Evolutionary conservation across 2,329 filamentous ascomycete species (phyloP).

Genomic region (Scedosporium dehoogii): DNA sequence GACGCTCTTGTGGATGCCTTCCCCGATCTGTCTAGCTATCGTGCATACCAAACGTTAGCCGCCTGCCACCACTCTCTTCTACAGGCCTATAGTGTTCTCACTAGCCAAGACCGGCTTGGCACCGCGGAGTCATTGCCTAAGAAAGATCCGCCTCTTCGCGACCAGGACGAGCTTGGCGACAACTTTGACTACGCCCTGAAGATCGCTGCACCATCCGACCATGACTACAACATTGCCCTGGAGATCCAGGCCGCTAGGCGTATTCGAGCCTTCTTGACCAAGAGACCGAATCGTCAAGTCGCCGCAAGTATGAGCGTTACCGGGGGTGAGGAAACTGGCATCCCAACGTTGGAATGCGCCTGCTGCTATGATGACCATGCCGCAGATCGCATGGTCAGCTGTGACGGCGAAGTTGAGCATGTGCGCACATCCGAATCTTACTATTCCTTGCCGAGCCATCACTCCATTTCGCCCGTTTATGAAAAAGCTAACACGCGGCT

Average conservation of each 20-base stretch:
- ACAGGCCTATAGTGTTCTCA: not conserved
- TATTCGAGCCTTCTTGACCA: not conserved
- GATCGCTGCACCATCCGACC: constrained; percentile 3
- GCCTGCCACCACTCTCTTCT: not conserved
- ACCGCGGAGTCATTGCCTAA: not conserved
- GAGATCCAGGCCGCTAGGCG: constrained; percentile 9
- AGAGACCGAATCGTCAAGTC: constrained; percentile 15
- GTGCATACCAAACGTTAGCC: not conserved
- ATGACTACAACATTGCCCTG: constrained; percentile 15
- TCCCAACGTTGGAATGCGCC: constrained; percentile 55
- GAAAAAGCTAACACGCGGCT: constrained; percentile 8
- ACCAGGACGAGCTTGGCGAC: not conserved
- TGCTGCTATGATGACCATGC: constrained; percentile 64
- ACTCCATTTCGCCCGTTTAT: no score
- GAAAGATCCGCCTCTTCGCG: not conserved
- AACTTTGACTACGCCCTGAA: not conserved
- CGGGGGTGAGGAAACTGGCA: constrained; percentile 29
- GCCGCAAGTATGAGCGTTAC: constrained; percentile 30
- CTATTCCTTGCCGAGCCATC: not conserved
- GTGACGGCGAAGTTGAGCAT: constrained; percentile 47
- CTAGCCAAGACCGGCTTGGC: not conserved
- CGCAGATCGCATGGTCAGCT: constrained; percentile 58
- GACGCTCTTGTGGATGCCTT: not conserved
- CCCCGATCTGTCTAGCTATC: not conserved
- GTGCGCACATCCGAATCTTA: constrained; percentile 17